phyloP scores from a whole-genome alignment of 768 basidiomycete species.

The Suillus bovinus region DNA sequence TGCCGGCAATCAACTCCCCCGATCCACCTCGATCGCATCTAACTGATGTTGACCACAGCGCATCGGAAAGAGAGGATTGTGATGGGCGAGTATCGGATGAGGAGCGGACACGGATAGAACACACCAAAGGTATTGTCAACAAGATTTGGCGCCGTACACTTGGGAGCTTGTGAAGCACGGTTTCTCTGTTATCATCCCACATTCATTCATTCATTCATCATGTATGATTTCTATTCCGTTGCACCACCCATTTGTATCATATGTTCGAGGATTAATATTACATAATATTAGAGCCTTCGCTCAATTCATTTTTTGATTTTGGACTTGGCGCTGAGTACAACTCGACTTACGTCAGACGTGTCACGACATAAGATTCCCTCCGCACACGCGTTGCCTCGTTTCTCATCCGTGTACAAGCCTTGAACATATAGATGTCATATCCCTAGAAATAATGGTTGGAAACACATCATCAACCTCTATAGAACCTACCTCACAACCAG shows the following conservation, averaged over 20 bases:
- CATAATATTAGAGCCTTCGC: not conserved
- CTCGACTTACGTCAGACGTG: conserved; percentile 20
- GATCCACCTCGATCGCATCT: conserved; percentile 14
- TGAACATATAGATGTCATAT: conserved; percentile 13
- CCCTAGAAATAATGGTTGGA: conserved; percentile 21
- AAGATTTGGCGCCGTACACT: conserved; percentile 22
- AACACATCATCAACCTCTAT: conserved; percentile 17
- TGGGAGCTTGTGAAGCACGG: not conserved
- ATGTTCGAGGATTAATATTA: conserved; percentile 2
- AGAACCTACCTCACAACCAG: conserved; percentile 13
- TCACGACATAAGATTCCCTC: conserved; percentile 12
- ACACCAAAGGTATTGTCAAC: conserved; percentile 36
- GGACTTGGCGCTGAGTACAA: conserved; percentile 14
- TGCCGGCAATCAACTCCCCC: conserved; percentile 39
- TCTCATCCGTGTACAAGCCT: conserved; percentile 10
- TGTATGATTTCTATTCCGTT: conserved; percentile 3
- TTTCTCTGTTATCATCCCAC: not conserved
- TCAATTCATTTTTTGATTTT: not conserved
- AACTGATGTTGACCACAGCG: conserved; percentile 19
- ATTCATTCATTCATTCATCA: conserved; percentile 6
- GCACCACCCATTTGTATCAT: conserved; percentile 9
- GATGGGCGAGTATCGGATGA: conserved; percentile 47
- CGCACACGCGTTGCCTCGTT: conserved; percentile 12
- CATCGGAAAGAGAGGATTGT: conserved; percentile 56
- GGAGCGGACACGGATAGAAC: conserved; percentile 44